Percentiles rank a stretch among this genome's conserved stretches.
Evolutionary conservation across 495 filamentous ascomycete genomes (phyloP).

Genomic region (Niebla homalea): DNA sequence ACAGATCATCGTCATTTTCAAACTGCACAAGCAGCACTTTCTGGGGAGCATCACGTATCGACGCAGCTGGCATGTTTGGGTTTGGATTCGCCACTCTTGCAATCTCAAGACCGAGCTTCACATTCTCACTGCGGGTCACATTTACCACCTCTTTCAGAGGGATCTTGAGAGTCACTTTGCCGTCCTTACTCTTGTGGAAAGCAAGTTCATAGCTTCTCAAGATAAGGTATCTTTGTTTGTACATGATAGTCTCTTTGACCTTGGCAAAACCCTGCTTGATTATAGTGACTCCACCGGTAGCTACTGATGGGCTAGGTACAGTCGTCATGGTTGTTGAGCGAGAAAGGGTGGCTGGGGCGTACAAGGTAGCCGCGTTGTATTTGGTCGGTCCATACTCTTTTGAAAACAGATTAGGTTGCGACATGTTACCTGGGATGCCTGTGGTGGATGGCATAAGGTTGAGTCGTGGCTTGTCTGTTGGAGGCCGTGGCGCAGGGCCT

Average conservation of each 20-base stretch:
- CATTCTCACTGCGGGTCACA: slow-evolving; percentile 74
- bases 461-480: slow-evolving; percentile 69
- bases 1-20: slow-evolving; percentile 87
- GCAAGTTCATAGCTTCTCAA: slow-evolving; percentile 79
- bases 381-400: slow-evolving; percentile 42
- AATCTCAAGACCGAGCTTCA: slow-evolving; percentile 84
- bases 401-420: slow-evolving; percentile 56
- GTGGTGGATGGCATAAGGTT: slow-evolving; percentile 55
- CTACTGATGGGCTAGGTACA: slow-evolving; percentile 34
- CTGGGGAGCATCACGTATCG: slow-evolving; percentile 57
- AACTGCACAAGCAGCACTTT: slow-evolving; percentile 78
- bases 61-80: slow-evolving; percentile 35
- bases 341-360: slow-evolving; percentile 33
- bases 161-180: slow-evolving; percentile 69
- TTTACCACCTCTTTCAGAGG: slow-evolving; percentile 71
- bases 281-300: slow-evolving; percentile 49
- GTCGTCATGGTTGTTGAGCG: slow-evolving; percentile 44
- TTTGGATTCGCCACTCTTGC: slow-evolving; percentile 53
- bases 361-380: neutral
- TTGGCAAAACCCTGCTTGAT: slow-evolving; percentile 83
- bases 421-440: slow-evolving; percentile 66
- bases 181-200: slow-evolving; percentile 78
- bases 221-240: slow-evolving; percentile 81
- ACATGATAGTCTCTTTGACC: slow-evolving; percentile 80
- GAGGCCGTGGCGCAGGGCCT: slow-evolving; percentile 83